These are phyloP conservation scores for Vanderwaltozyma verrucispora DNA, from an alignment of 805 yeast species.

Conservation along the genomic window DNA sequence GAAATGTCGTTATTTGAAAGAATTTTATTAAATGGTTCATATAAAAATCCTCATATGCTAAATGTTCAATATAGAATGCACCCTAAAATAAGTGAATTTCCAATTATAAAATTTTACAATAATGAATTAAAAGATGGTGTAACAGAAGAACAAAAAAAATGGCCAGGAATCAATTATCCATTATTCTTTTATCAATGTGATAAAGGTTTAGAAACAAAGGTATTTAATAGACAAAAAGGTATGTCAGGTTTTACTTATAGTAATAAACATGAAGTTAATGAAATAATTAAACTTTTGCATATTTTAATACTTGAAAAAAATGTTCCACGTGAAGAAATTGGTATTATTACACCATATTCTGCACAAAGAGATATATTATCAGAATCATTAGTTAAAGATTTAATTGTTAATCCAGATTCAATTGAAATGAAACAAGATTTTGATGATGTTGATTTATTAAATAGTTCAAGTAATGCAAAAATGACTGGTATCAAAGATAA, in stretches of 20 bases:
- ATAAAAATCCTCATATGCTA: constrained; percentile 52
- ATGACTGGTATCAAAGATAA: constrained; percentile 2
- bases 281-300: constrained; percentile 38
- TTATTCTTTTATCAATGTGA: constrained; percentile 55
- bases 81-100: constrained; percentile 76
- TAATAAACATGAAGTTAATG: constrained; percentile 43
- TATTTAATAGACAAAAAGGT: constrained; percentile 32
- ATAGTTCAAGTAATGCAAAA: constrained; percentile 19
- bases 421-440: constrained; percentile 39
- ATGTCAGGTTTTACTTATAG: constrained; percentile 49
- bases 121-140: constrained; percentile 55
- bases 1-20: constrained; percentile 63
- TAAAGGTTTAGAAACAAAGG: constrained; percentile 36
- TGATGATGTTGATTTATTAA: constrained; percentile 51
- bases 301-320: constrained; percentile 44
- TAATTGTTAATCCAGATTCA: constrained; percentile 44
- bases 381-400: constrained; percentile 37
- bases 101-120: constrained; percentile 72
- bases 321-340: constrained; percentile 41
- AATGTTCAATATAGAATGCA: constrained; percentile 65
- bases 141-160: constrained; percentile 37
- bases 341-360: constrained; percentile 66
- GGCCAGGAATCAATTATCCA: constrained; percentile 42
- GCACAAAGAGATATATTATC: constrained; percentile 63
- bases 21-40: constrained; percentile 50